Percentiles rank a stretch among this genome's conserved stretches.
Evolutionary conservation across 2,329 filamentous ascomycete species (phyloP).

Genomic region (Talaromyces verruculosus): DNA sequence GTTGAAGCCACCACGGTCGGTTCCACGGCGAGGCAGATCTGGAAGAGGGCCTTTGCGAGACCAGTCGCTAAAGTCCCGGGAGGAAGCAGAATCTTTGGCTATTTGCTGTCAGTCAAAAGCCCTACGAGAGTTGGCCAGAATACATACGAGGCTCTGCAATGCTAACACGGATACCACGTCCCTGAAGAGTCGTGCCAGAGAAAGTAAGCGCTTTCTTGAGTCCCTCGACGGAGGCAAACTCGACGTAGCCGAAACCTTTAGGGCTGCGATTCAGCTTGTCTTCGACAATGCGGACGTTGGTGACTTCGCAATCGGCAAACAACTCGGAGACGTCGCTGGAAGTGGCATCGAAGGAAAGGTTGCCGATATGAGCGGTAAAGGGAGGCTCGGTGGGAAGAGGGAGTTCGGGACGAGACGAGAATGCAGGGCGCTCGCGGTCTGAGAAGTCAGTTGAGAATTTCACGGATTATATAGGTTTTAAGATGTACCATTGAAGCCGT

Average conservation of each 20-base stretch:
- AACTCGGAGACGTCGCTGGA: constrained; percentile 80
- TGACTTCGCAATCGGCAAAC: constrained; percentile 79
- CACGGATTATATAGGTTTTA: neutral
- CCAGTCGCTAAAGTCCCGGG: constrained; percentile 85
- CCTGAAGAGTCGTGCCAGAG: constrained; percentile 79
- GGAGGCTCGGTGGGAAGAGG: constrained; percentile 90
- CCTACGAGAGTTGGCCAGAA: neutral
- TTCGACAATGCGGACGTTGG: constrained; percentile 92
- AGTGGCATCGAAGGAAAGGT: constrained; percentile 92
- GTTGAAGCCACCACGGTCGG: constrained; percentile 57
- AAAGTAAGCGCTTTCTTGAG: constrained; percentile 86
- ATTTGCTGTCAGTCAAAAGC: constrained; percentile 18
- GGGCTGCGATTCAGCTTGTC: constrained; percentile 91
- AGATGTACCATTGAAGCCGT: constrained; percentile 37
- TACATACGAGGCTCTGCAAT: constrained; percentile 89
- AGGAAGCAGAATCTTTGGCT: constrained; percentile 78
- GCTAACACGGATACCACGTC: constrained; percentile 87
- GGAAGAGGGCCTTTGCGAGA: constrained; percentile 86
- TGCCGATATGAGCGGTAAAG: constrained; percentile 93
- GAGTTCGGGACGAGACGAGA: constrained; percentile 62
- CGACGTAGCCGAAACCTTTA: constrained; percentile 97
- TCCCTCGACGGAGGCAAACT: constrained; percentile 84
- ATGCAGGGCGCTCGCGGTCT: constrained; percentile 44
- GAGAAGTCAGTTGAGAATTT: neutral
- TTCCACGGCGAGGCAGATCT: constrained; percentile 63